Base-by-base conservation (phyloP, 2,329 filamentous ascomycete genomes). In the Didymella exigua region DNA sequence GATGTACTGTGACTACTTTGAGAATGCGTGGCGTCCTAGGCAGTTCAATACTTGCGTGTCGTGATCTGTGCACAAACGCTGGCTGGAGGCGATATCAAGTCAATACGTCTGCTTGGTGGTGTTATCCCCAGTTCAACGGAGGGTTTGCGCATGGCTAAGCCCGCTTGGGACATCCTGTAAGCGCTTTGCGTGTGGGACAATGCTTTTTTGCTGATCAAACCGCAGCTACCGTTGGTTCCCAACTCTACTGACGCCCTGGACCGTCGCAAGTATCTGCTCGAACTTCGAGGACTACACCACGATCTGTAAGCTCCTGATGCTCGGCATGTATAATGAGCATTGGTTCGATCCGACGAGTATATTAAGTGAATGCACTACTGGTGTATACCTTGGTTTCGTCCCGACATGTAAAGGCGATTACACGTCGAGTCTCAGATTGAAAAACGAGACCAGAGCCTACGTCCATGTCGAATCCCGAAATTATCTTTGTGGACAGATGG, bases 151-250 rank as follows among this genome's bases (percentile, higher is more conserved):
- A 70, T 70, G 69, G 65, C 56, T 0, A 70, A 70, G 18, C 59
- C 63, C 0, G 69, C 63, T 24, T 72, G 69, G 67, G 67, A 70
- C n/a, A 69, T 72, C 11, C 55, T 70, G 64, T 70, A 56, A 40
- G 63, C 21, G 8, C 5, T 1, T 4, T 11, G n/a, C n/a, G n/a
- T 6, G 21, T 2, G 16, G 6, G 23, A 8, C 1, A 30, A 29
- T 9, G 2, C 16, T 16, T 8, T 53, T 53, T 14, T 51, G 21
- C 10, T 42, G 18, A 16, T 5, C 2, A 18, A 6, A 16, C 9
- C 19, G 2, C 14, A 70, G 66, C 0, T 62, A 71, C 21, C 68
- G 64, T 0, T 70, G 68, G 67, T 68, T 72, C 16, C 67, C 69
- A 0, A 66, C 49, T 0, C 57, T 71, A 0, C 53, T 70, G 7